Evolutionary conservation across 768 basidiomycete genomes (phyloP), one percentile per base, ranked within the genome.

Genomic region (Baorangia bicolor): DNA sequence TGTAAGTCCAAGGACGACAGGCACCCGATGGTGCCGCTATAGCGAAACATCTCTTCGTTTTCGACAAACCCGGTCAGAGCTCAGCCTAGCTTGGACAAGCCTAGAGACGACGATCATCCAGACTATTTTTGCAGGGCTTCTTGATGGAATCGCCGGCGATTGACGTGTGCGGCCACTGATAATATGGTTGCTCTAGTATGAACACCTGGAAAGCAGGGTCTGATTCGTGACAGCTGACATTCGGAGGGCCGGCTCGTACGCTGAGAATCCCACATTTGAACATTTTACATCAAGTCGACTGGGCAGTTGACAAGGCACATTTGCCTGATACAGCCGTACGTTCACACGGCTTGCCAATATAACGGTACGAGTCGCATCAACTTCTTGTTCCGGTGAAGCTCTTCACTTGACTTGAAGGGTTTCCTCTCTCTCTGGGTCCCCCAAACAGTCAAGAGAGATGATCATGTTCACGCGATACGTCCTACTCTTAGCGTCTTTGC

Each of bases 271-370:
- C 47, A 41, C 38, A 61, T 55, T 28, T 45, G 43, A 20, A 13
- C 48, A 40, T 3, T 45, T 28, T 45, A 40, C 43, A 46, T 55
- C 41, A 57, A 21, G 27, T 21, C 11, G 45, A 30, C 20, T 3
- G 0, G 23, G 20, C 13, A 20, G 27, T 30, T 20, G 27, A 40
- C 46, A 40, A 20, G 47, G 38, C 23, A 43, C 21, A 12, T 30
- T 54, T 56, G 34, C 55, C 57, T n/a, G 37, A 64, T 61, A 38
- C 27, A 40, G 64, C 25, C 10, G 25, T n/a, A 35, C 4, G 28
- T 69, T 69, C 67, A 35, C 67, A 69, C 67, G 68, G 41, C 49
- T 11, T 13, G 2, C 3, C 33, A 47, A 57, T 67, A 59, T 67
- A 67, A 67, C 9, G 38, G 43, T 12, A 48, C 47, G 23, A 31